Conservation (phyloP, 1,139 yeast genomes). For the Suzukiozyma palmioleophila region DNA sequence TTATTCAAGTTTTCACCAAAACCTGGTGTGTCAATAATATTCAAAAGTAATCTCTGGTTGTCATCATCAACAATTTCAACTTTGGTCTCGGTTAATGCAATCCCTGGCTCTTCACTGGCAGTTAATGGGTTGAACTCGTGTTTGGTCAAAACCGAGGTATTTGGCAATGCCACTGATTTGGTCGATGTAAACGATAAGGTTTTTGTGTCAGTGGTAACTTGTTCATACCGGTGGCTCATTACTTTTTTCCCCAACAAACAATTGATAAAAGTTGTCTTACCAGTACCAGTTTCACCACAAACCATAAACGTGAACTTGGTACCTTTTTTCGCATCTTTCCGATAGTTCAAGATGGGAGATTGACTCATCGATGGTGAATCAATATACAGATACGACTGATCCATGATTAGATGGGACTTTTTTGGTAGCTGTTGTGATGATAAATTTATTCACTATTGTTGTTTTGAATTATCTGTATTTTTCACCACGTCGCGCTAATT, state of each 20-base stretch:
- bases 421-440: neutral
- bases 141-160: constrained; percentile 39
- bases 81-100: constrained; percentile 63
- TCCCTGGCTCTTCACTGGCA: constrained; percentile 53
- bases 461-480: constrained; percentile 1
- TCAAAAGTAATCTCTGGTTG: constrained; percentile 62
- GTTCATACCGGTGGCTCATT: constrained; percentile 53
- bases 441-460: neutral
- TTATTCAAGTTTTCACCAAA: constrained; percentile 71
- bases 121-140: constrained; percentile 39
- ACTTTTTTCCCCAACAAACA: constrained; percentile 63
- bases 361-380: constrained; percentile 32
- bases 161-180: constrained; percentile 48
- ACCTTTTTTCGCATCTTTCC: constrained; percentile 80
- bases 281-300: constrained; percentile 82
- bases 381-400: constrained; percentile 23
- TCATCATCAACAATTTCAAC: constrained; percentile 73
- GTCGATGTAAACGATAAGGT: constrained; percentile 49
- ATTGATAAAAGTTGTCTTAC: constrained; percentile 82
- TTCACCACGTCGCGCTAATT: neutral
- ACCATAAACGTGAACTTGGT: constrained; percentile 79
- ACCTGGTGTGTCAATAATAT: constrained; percentile 74
- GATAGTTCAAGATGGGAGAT: constrained; percentile 47
- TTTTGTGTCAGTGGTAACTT: constrained; percentile 35
- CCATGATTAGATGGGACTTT: constrained; percentile 13